Evolutionary conservation across 352 stramenopile genomes (phyloP).

Genomic region (Pythium dissimile): DNA sequence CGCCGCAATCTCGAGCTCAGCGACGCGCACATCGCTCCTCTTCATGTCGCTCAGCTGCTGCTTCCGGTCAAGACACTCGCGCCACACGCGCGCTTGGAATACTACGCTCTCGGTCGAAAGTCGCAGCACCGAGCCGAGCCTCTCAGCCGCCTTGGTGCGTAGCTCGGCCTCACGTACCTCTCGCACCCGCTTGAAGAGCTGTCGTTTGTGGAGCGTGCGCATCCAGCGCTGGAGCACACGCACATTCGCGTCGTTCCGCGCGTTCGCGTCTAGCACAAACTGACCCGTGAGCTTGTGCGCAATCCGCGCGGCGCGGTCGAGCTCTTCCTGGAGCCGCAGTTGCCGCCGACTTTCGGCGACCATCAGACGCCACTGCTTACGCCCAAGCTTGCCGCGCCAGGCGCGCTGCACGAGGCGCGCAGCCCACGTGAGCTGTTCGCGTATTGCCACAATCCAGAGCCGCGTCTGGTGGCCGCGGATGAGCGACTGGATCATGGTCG

Average conservation of each 20-base stretch:
- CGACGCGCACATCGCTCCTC: slow-evolving; percentile 27
- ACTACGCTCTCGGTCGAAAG: slow-evolving; percentile 39
- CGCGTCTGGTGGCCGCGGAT: slow-evolving; percentile 48
- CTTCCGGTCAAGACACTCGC: slow-evolving; percentile 54
- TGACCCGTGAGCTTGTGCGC: slow-evolving; percentile 59
- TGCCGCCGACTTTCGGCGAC: slow-evolving; percentile 41
- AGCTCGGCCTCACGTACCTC: slow-evolving; percentile 24
- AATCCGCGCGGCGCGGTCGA: slow-evolving; percentile 54
- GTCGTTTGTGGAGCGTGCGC: slow-evolving; percentile 48
- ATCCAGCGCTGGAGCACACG: slow-evolving; percentile 65
- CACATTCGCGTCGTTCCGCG: slow-evolving; percentile 30
- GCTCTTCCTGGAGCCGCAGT: slow-evolving; percentile 47
- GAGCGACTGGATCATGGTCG: slow-evolving; percentile 56
- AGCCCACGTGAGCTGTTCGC: slow-evolving; percentile 30
- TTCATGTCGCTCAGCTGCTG: slow-evolving; percentile 37
- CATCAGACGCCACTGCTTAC: slow-evolving; percentile 52
- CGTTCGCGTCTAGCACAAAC: slow-evolving; percentile 45
- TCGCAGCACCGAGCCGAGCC: slow-evolving; percentile 27
- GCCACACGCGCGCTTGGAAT: slow-evolving; percentile 71
- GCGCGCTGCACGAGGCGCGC: slow-evolving; percentile 42
- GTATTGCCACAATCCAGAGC: slow-evolving; percentile 27
- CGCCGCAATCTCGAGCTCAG: slow-evolving; percentile 48
- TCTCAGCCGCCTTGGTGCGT: slow-evolving; percentile 27
- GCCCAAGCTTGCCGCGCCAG: slow-evolving; percentile 56
- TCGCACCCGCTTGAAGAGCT: slow-evolving; percentile 44